A percentile compares a stretch with the other conserved stretches of the same genome.
Evolutionary conservation across 345 rosid species (phyloP).

Genomic region (Lepidium didymum): DNA sequence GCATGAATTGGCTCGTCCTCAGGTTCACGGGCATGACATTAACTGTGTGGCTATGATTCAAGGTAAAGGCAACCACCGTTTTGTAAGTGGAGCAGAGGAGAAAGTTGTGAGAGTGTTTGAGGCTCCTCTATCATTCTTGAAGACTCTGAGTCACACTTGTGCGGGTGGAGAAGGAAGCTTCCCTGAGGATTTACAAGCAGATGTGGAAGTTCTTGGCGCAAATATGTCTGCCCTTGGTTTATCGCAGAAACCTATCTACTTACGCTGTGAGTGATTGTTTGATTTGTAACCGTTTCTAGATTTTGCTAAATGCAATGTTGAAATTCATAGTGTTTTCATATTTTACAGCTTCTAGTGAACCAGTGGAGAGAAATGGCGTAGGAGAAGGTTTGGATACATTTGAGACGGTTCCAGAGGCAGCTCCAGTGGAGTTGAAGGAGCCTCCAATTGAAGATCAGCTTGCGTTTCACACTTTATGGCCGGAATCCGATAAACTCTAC

Average conservation of each 20-base stretch:
- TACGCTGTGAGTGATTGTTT: conserved; percentile 39
- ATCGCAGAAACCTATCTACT: conserved; percentile 92
- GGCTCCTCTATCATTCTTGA: conserved; percentile 80
- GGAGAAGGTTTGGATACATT: conserved; percentile 71
- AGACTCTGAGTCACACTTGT: conserved; percentile 61
- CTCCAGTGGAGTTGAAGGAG: conserved; percentile 74
- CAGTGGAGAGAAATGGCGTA: conserved; percentile 37
- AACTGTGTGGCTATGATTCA: conserved; percentile 69
- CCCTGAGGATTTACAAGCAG: conserved; percentile 48
- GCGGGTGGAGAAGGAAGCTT: conserved; percentile 40
- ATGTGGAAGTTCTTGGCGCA: conserved; percentile 79
- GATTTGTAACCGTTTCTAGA: not conserved
- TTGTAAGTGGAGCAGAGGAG: conserved; percentile 97
- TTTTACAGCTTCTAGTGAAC: conserved; percentile 53
- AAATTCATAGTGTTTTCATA: not conserved
- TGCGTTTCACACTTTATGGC: conserved; percentile 88
- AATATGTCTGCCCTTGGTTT: conserved; percentile 96
- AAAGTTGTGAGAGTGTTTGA: conserved; percentile 93
- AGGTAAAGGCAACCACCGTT: conserved; percentile 84
- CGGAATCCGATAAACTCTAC: conserved; percentile 88
- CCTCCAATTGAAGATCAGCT: conserved; percentile 94
- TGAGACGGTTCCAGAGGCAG: conserved; percentile 90
- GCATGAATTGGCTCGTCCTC: conserved; percentile 96
- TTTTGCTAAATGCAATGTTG: not conserved
- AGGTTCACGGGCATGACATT: conserved; percentile 95